These are phyloP conservation scores for Candida labiduridarum DNA, from an alignment of 1,139 yeast species.

Conservation along the genomic window DNA sequence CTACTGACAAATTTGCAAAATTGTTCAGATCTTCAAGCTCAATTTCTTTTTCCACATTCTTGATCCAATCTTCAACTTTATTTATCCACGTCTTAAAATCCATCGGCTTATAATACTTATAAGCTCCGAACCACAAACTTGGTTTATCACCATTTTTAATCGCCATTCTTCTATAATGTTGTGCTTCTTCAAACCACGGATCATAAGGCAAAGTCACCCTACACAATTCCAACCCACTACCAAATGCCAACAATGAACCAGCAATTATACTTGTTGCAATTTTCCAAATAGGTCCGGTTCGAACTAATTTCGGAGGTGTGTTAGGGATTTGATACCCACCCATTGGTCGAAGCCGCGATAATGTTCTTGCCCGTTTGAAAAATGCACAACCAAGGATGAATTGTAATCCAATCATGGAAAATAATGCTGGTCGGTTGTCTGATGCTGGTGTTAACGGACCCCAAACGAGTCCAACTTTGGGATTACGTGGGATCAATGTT, in stretches of 20 bases:
- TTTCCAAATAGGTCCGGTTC: slow-evolving; percentile 14
- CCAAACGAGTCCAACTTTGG: slow-evolving; percentile 62
- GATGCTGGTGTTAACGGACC: slow-evolving; percentile 69
- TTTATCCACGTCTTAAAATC: slow-evolving; percentile 47
- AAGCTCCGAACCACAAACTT: slow-evolving; percentile 64
- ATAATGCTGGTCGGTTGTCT: slow-evolving; percentile 54
- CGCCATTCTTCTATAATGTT: slow-evolving; percentile 48
- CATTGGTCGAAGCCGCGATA: slow-evolving; percentile 11
- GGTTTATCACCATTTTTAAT: slow-evolving; percentile 43
- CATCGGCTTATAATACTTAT: slow-evolving; percentile 55
- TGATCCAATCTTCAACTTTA: slow-evolving; percentile 35
- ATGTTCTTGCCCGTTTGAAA: slow-evolving; percentile 24
- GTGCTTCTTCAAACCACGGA: slow-evolving; percentile 68
- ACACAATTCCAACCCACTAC: slow-evolving; percentile 51
- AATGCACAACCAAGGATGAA: slow-evolving; percentile 42
- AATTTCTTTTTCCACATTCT: slow-evolving; percentile 18
- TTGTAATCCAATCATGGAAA: slow-evolving; percentile 50
- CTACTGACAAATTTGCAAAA: slow-evolving; percentile 14
- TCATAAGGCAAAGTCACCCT: slow-evolving; percentile 56
- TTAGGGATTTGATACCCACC: slow-evolving; percentile 6
- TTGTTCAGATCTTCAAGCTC: slow-evolving; percentile 11
- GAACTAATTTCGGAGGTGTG: slow-evolving; percentile 3
- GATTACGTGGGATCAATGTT: slow-evolving; percentile 38
- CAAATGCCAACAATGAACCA: slow-evolving; percentile 31
- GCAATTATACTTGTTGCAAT: slow-evolving; percentile 21